Base-by-base conservation (phyloP, 495 filamentous ascomycete species). In the Penicillium herquei region DNA sequence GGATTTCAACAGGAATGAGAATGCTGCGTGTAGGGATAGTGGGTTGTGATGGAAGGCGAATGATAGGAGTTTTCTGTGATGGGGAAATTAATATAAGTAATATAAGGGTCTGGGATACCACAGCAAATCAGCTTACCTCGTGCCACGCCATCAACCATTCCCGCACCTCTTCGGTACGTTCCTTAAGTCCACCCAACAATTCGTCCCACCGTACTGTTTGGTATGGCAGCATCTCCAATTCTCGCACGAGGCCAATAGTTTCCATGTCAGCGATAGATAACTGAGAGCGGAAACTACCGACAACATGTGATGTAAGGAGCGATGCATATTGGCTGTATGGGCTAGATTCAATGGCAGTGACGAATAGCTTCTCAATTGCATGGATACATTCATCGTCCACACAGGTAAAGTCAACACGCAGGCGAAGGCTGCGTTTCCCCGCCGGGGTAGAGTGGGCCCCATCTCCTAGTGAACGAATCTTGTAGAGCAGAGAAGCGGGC, bases 401-500 rank as follows among this genome's bases (percentile, higher is more conserved):
- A 57, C 89, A 87, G 16, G 81, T 87, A 63, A 96, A 97, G 52
- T 87, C 75, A 21, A 98, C 77, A 12, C 81, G 83, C 3, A 98
- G 78, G 18, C 83, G 81, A 51, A 97, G 73, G 21, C 70, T 73
- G 43, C 66, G 70, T 6, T 76, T 67, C 31, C 78, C 78, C 57
- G 78, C 81, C 9, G 61, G 57, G 14, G 56, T 33, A 9, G 72
- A 63, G 31, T 62, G 64, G 18, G 62, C 55, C 6, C 57, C 54
- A 34, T 61, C 57, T 26, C 35, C 48, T 6, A 39, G 18, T 12
- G 59, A 68, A 11, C 65, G 67, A 52, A 96, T 90, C 66, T 89
- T 90, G 71, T 94, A 96, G 1, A 90, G 74, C n/a, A 96, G 71
- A 21, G 86, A 87, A 3, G 88, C 86, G 0, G 95, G 90, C 58